Base-by-base conservation (phyloP, 2,329 filamentous ascomycete genomes). In the Fonsecaea nubica region DNA sequence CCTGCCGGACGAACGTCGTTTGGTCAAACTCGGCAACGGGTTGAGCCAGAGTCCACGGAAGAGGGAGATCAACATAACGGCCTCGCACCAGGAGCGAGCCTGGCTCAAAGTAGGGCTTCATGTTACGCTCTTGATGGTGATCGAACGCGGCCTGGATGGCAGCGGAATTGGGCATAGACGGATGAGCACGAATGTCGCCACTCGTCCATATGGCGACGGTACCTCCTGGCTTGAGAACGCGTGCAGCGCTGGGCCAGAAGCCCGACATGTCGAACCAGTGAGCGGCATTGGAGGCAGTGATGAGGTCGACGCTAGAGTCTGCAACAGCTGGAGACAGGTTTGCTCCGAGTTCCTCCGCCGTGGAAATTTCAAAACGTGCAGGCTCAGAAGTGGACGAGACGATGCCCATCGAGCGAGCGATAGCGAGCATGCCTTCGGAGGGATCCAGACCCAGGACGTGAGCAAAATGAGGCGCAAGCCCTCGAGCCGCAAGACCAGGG, bases 251-350 rank as follows among this genome's bases (percentile, higher is more conserved):
- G 3, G 67, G 56, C 81, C 83, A 87, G 75, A 87, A 87, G 0
- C 63, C 62, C 0, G 76, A 66, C 80, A 87, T 81, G 69, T 87
- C 79, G 75, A 87, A 86, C 85, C 85, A 87, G 73, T 87, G 85
- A 0, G 83, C 83, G 67, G 83, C 80, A 2, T 78, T 84, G 0
- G 81, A 81, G 15, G 80, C 80, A 0, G 78, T 81, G 65, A 85
- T 75, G n/a, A 86, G 74, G 70, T 85, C 84, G 9, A 85, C 78
- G 58, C 75, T 76, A 50, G 66, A 64, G 59, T 77, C 77, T 64
- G 55, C 65, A 4, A 83, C 64, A 72, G 72, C 21, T 66, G 72
- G 65, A 3, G 65, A 38, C 4, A 69, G 61, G 21, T 78, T 69
- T 2, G 75, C 63, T 15, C 77, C 79, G 1, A 85, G 77, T 0